Evolutionary conservation across 2,329 filamentous ascomycete species (phyloP), one percentile per base, ranked within the genome.

Genomic region (Pseudogymnoascus sp.): DNA sequence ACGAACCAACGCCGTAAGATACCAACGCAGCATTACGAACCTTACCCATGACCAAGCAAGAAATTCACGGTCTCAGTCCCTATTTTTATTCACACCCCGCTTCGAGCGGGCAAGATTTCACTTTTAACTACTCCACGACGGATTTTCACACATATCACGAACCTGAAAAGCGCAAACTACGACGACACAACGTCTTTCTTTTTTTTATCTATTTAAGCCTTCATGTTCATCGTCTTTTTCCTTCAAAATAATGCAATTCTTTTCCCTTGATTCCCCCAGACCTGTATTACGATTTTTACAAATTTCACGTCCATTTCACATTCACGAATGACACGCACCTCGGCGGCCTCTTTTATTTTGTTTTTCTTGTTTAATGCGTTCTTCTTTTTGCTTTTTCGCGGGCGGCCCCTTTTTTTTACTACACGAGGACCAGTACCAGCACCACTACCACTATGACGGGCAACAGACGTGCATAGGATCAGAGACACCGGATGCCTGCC

Each of bases 241-340:
- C 7, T 55, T 33, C 25, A 33, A 55, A 55, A 33, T 55, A 55
- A 55, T 55, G 49, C 49, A 19, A 33, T 33, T 3, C 2, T 52
- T n/a, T 9, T 16, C 14, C 9, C 14, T 19, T 55, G 16, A 52
- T 52, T 55, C 11, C 28, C 45, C 49, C 11, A 55, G 49, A 55
- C 49, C 49, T 55, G 49, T 55, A 55, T 55, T 55, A 55, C 49
- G 49, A 55, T 49, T 30, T 52, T 30, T 52, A 52, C 45, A 28
- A 49, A 52, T 14, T 14, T 30, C 45, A 28, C 45, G n/a, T 30
- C n/a, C 22, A n/a, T 16, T 28, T 52, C n/a, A 55, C 49, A 55
- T 33, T 52, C n/a, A 55, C 49, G 49, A 55, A 55, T 14, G 49
- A 55, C 49, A 55, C 28, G 49, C 49, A 55, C 49, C 49, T 55